Base-by-base conservation (phyloP, 129 eudicot genomes). In the Artemisia argyi region DNA sequence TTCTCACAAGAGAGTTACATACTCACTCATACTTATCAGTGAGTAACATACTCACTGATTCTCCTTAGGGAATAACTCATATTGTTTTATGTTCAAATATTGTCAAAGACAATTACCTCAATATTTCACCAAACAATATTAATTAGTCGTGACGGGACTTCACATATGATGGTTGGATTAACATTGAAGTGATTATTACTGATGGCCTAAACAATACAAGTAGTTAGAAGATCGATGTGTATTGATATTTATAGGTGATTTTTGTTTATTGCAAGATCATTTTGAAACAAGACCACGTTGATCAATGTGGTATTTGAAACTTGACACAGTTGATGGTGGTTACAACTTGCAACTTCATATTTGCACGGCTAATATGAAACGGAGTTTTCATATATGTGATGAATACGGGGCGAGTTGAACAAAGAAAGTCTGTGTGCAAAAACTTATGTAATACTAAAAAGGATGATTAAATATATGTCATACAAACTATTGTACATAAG, bases 321-420 rank as follows among this genome's bases (percentile, higher is more conserved):
- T 55, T 70, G 35, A 54, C 18, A 54, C 18, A 54, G 11, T 72
- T 15, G 6, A 67, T 59, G 47, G 68, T 58, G 51, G 76, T 49
- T 72, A 46, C 46, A 14, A 12, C 67, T 72, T 72, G 26, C 46
- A 22, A 12, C 47, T 72, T 72, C 47, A n/a, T 46, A 42, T 15
- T 60, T 72, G 75, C 75, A 71, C 58, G 17, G 24, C 59, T 26
- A 59, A 14, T 47, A 39, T 56, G 8, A 24, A 32, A 58, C 12
- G 9, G 46, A 57, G 47, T 6, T 57, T 44, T 48, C 56, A 50
- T 20, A 50, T 24, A 44, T 67, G 35, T 30, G 35, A 30, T 30
- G 6, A 30, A 30, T 30, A 30, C 35, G 35, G 32, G 35, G 35
- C 35, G 35, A 30, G 35, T 30, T 30, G 35, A 30, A 30, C 35